Percentiles rank a stretch among this genome's conserved stretches.
Evolutionary conservation across 2,329 filamentous ascomycete genomes (phyloP).

Genomic region (Geoglossum cookeanum): DNA sequence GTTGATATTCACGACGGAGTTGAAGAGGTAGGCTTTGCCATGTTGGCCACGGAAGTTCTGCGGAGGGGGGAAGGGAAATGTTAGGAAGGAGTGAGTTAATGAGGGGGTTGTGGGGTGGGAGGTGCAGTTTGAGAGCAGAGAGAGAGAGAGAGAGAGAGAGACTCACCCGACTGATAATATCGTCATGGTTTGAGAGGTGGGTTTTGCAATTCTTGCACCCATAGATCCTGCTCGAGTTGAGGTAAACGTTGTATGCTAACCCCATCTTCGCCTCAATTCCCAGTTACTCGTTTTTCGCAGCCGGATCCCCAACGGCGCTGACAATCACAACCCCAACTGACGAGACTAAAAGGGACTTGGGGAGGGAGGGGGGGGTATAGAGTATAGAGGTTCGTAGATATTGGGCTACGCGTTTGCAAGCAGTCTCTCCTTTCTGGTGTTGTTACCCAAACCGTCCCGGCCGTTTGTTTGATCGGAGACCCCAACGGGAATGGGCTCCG

Average conservation of each 20-base stretch:
- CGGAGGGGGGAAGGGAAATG: constrained; percentile 3
- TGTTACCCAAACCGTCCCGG: too few relatives aligned
- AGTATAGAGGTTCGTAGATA: too few relatives aligned
- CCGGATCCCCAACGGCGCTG: neutral
- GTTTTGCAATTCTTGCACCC: constrained; percentile 92
- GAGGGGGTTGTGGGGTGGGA: neutral
- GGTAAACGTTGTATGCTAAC: constrained; percentile 78
- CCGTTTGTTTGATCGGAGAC: too few relatives aligned
- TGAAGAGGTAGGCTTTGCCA: constrained; percentile 94
- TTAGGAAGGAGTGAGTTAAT: neutral
- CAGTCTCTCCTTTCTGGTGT: too few relatives aligned
- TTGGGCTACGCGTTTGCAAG: too few relatives aligned
- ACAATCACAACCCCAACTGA: neutral
- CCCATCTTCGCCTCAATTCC: constrained; percentile 39
- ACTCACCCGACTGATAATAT: constrained; percentile 81
- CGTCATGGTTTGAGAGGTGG: constrained; percentile 84
- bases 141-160: constrained; percentile 1
- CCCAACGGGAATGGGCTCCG: too few relatives aligned
- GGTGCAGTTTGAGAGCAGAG: neutral
- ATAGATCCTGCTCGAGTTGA: constrained; percentile 72
- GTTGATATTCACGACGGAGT: constrained; percentile 78
- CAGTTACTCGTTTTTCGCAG: neutral
- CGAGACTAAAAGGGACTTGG: neutral
- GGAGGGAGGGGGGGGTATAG: neutral
- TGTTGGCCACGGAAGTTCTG: constrained; percentile 98